Base-by-base conservation (phyloP, 176 grass and related monocot genomes). In the Tillandsia leiboldiana region DNA sequence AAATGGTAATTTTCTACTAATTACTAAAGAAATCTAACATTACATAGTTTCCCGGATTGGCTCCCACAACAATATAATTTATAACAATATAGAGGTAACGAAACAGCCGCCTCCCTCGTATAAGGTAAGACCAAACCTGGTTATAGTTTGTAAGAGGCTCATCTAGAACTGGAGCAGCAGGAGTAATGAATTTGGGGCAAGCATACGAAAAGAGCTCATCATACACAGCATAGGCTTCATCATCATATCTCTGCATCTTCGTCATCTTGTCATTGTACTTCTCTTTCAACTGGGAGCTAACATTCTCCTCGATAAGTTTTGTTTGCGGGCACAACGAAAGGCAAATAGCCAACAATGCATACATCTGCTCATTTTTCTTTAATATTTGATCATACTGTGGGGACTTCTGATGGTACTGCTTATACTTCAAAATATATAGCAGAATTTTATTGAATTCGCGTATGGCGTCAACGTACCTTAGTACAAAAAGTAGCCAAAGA, bases 331-430 rank as follows among this genome's bases (percentile, higher is more conserved):
- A 99, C 42, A 99, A 74, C 11, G 87, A 99, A 48, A 99, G 77
- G 75, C 86, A 99, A 69, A 99, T 83, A 77, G 94, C 90, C 69
- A 99, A 74, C 42, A 93, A 54, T 1, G 94, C 89, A 75, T 99
- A 93, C 94, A 99, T 99, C 77, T 99, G 94, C 75, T 99, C 94
- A 61, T 99, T 99, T 87, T 96, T 96, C 83, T 96, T 96, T 11
- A 96, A 68, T 72, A 96, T 91, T 73, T 96, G 92, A 71, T 96
- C 94, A 72, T 93, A 99, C 53, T 99, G 94, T 51, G 94, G 84
- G 8, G 94, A 93, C 53, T 93, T 99, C 68, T 93, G 90, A 66
- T 99, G 94, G 76, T 87, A 99, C 64, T 99, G 94, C 69, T 93
- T 99, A 69, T 80, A 93, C 81, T 93, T 99, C 27, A 99, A 73